Conservation (phyloP, 331 rosid species). For the Cydonia oblonga region DNA sequence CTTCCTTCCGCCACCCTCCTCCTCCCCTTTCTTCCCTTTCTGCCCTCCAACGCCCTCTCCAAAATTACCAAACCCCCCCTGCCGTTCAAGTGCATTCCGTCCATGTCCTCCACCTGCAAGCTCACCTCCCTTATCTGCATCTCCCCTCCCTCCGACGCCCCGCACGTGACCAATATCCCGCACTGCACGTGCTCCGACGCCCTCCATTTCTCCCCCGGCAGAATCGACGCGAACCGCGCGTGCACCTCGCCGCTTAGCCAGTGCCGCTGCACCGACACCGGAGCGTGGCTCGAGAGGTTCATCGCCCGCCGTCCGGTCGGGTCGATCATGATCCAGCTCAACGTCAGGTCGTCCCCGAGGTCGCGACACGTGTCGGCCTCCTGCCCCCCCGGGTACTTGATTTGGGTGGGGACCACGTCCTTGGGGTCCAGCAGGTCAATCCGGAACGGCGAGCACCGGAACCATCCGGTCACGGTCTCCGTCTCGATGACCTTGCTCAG, state of each 20-base stretch:
- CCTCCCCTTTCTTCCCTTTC: slow-evolving; percentile 19
- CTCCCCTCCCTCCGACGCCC: slow-evolving; percentile 32
- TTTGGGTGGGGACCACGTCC: slow-evolving; percentile 41
- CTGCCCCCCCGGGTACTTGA: slow-evolving; percentile 22
- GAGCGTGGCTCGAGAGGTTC: slow-evolving; percentile 52
- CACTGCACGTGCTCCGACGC: slow-evolving; percentile 42
- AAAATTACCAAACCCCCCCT: slow-evolving; percentile 64
- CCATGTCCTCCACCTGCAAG: slow-evolving; percentile 67
- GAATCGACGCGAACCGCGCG: slow-evolving; percentile 37
- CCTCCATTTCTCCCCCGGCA: slow-evolving; percentile 35
- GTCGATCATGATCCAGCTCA: slow-evolving; percentile 79
- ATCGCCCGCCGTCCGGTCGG: slow-evolving; percentile 40
- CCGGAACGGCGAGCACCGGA: slow-evolving; percentile 69
- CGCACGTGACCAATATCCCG: slow-evolving; percentile 41
- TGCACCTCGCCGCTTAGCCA: slow-evolving; percentile 72
- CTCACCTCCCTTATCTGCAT: slow-evolving; percentile 68
- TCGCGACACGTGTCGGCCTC: slow-evolving; percentile 17
- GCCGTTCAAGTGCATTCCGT: slow-evolving; percentile 55
- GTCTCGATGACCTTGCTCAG: slow-evolving; percentile 51
- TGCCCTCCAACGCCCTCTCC: slow-evolving; percentile 37
- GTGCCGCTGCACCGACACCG: slow-evolving; percentile 58
- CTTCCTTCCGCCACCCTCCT: slow-evolving; percentile 18
- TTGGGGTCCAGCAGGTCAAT: slow-evolving; percentile 67
- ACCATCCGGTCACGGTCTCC: slow-evolving; percentile 68
- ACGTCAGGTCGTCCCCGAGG: slow-evolving; percentile 22